These are phyloP conservation scores for Ophiostoma pallidulum DNA, from an alignment of 2,329 filamentous ascomycete species.

Conservation along the genomic window DNA sequence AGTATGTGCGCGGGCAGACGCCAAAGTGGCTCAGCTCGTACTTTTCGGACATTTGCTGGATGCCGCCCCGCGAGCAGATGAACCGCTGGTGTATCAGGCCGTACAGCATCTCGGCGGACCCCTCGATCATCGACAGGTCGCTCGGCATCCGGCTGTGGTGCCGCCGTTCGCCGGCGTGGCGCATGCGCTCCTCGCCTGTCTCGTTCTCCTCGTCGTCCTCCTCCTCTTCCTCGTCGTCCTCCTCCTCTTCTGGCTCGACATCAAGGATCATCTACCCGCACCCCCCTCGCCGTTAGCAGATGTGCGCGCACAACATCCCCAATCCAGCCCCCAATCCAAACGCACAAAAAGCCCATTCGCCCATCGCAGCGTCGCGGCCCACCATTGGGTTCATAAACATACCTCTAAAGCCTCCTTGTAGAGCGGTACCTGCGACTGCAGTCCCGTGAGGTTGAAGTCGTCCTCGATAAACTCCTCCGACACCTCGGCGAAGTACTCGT, in stretches of 20 bases:
- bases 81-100: constrained; percentile 97
- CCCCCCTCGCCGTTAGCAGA: not conserved
- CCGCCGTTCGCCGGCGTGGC: constrained; percentile 54
- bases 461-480: constrained; percentile 99
- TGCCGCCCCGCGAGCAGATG: constrained; percentile 90
- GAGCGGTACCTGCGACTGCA: constrained; percentile 93
- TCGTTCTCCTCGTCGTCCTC: constrained; percentile 66
- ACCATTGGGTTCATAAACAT: no score
- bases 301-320: not conserved
- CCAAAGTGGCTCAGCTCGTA: constrained; percentile 97
- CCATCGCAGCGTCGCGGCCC: no score
- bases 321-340: not conserved
- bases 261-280: constrained; percentile 78
- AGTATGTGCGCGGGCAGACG: constrained; percentile 87
- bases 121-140: constrained; percentile 92
- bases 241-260: constrained; percentile 90
- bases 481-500: constrained; percentile 98
- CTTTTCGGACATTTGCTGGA: constrained; percentile 99
- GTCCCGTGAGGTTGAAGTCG: constrained; percentile 95
- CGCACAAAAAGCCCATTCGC: not conserved
- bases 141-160: constrained; percentile 79
- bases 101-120: constrained; percentile 95
- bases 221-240: constrained; percentile 77
- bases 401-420: constrained; percentile 96
- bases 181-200: constrained; percentile 52